Evolutionary conservation across 139 green algal genomes (phyloP), one percentile per base, ranked within the genome.

Genomic region (Spirogloea muscicola): DNA sequence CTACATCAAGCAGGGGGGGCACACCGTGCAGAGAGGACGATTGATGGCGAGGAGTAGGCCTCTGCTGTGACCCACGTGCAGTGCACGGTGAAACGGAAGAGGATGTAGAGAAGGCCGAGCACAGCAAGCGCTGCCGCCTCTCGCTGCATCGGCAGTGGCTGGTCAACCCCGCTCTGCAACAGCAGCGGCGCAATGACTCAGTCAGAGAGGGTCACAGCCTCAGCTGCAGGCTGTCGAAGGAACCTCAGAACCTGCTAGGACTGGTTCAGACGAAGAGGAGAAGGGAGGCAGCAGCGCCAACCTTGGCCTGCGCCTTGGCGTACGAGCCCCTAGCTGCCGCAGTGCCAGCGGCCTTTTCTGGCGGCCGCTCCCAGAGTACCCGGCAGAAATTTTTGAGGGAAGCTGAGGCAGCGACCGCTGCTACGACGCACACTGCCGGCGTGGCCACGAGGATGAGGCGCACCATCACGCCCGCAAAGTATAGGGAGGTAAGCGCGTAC

Each of bases 391-490:
- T 61, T 9, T 74, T 74, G 55, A 82, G 60, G 13, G 58, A 42
- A 0, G 29, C 71, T 16, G 68, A 80, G 21, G 63, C 48, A 21
- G 48, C 75, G 21, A 82, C 25, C 21, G 41, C 75, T 10, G 38
- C 66, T 13, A 82, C 25, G 0, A 80, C 18, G 58, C 75, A 82
- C n/a, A 79, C 51, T 3, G 86, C 85, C 34, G 86, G 86, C 0
- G 86, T 84, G 9, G 86, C 85, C 27, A 91, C 86, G 41, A 91
- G 82, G 81, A 91, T 88, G 34, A 91, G 81, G 34, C 86, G 82
- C 41, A 89, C 84, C 84, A 89, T 89, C 59, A 88, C 81, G 76
- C 82, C 82, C 81, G 84, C 74, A 49, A 83, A 83, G 69, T 80
- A 80, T 25, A 80, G n/a, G 39, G n/a, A 36, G 40, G 69, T 75